Base-by-base conservation (phyloP, 345 rosid species). In the rapeseed (Brassica napus) region DNA sequence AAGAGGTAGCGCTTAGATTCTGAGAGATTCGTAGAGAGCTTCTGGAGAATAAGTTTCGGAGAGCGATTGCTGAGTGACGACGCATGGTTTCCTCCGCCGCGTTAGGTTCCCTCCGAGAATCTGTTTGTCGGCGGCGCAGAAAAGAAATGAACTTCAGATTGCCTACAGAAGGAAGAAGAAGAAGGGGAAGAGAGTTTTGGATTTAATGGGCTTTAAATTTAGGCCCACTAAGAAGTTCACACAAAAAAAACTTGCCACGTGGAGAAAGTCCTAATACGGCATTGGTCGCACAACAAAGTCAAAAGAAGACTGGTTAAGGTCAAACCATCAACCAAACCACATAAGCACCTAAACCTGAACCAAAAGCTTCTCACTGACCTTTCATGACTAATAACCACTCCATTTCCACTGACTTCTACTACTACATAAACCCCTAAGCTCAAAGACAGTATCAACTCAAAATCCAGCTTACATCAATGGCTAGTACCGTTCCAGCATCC, bases 321-420 rank as follows among this genome's bases (percentile, higher is more conserved):
- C 62, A 73, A 72, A 79, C 69, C 11, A 58, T 77, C 73, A 85
- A 83, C 93, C 14, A 84, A 85, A 79, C 84, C 87, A 76, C 86
- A 60, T 7, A 14, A 61, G 70, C 16, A 30, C 18, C 63, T 62
- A 47, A 79, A 68, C 67, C 75, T 74, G 6, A 54, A 14, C 16
- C 44, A 73, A 21, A 30, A 34, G 58, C 74, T 73, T 44, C 57
- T 65, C 44, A 75, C 77, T 70, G 49, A 75, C 65, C 72, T 18
- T 66, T 57, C 39, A 61, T 59, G 49, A 12, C 49, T 42, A 73
- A 85, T 42, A 73, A 85, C 91, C 16, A 88, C 81, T 83, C 85
- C 91, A 83, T 81, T 73, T 60, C 3, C 14, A 47, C 4, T 42
- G 58, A 65, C 4, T 58, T 31, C 3, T 26, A 26, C 31, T 23